Evolutionary conservation across 768 basidiomycete species (phyloP).

Genomic region (Suillus placidus): DNA sequence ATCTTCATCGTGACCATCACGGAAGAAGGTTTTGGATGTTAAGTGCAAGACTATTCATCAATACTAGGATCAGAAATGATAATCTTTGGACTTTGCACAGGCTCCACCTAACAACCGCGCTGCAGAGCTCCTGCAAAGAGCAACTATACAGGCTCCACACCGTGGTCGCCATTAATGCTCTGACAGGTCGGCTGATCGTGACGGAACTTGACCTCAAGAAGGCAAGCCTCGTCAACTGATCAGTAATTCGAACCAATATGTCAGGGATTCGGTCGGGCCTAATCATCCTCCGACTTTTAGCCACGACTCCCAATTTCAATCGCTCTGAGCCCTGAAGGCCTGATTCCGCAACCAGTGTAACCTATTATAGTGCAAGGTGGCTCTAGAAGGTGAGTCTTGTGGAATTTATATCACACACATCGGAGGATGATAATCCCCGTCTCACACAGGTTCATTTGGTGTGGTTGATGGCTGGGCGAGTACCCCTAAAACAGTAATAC

Average conservation of each 20-base stretch:
- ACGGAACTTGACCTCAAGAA: background rate
- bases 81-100: background rate
- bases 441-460: background rate
- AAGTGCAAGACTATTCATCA: background rate
- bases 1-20: background rate
- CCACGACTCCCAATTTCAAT: background rate
- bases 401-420: background rate
- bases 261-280: conserved; percentile 3
- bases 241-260: background rate
- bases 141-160: background rate
- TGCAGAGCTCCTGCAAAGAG: background rate
- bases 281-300: conserved; percentile 8
- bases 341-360: background rate
- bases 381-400: background rate
- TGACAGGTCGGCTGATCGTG: background rate
- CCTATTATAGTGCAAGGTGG: conserved; percentile 2
- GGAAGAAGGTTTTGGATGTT: background rate
- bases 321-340: background rate
- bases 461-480: background rate
- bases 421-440: conserved; percentile 8
- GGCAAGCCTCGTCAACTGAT: background rate
- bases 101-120: background rate
- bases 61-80: background rate
- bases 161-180: background rate
- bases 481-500: background rate